These are phyloP conservation scores for Carex littledalei DNA, from an alignment of 176 grass and related monocot species.

Conservation along the genomic window DNA sequence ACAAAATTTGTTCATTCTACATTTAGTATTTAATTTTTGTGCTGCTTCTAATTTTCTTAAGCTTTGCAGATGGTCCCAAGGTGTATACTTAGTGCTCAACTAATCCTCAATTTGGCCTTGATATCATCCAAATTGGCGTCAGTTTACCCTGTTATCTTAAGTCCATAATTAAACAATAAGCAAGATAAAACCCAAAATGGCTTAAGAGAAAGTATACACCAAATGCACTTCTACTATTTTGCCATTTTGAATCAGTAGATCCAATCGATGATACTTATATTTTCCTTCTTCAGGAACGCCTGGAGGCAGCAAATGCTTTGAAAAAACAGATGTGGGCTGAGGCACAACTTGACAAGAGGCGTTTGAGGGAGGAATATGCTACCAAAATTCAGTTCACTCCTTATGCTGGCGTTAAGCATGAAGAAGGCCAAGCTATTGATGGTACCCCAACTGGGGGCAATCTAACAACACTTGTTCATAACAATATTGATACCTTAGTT, in stretches of 20 bases:
- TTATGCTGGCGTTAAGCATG: slow-evolving; percentile 35
- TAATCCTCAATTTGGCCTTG: neutral
- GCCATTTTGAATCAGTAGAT: neutral
- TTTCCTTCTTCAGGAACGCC: slow-evolving; percentile 57
- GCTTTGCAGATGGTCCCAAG: neutral
- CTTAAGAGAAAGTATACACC: neutral
- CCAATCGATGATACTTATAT: neutral
- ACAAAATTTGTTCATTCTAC: neutral
- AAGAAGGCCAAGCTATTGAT: slow-evolving; percentile 36
- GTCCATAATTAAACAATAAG: neutral
- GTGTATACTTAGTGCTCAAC: neutral
- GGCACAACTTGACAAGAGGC: slow-evolving; percentile 86
- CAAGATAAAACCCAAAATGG: neutral
- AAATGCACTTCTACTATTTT: neutral
- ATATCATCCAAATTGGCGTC: neutral
- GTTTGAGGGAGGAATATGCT: slow-evolving; percentile 68
- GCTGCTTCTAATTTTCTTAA: neutral
- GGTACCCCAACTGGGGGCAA: slow-evolving; percentile 14
- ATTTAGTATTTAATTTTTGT: neutral
- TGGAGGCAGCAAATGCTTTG: slow-evolving; percentile 84
- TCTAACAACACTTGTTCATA: slow-evolving; percentile 27
- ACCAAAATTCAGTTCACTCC: slow-evolving; percentile 46
- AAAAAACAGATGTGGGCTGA: slow-evolving; percentile 99
- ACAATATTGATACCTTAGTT: slow-evolving; percentile 33
- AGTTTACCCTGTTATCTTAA: neutral